These are phyloP conservation scores for Phaffia australis DNA, from an alignment of 768 basidiomycete species.

Conservation along the genomic window DNA sequence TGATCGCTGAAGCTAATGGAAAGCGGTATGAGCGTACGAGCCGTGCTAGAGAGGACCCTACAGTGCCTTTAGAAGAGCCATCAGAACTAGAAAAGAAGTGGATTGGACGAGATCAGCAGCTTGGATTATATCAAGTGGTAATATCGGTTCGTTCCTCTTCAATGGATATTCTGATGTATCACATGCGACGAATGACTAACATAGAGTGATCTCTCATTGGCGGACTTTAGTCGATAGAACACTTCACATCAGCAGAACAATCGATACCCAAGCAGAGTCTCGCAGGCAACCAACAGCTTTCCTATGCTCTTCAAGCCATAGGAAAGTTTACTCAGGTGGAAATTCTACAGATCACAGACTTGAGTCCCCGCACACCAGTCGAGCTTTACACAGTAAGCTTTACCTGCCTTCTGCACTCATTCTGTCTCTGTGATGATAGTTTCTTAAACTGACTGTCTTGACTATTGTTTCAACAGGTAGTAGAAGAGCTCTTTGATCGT, in stretches of 20 bases:
- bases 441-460: background rate
- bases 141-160: slow-evolving; percentile 6
- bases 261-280: slow-evolving; percentile 10
- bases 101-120: slow-evolving; percentile 3
- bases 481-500: slow-evolving; percentile 23
- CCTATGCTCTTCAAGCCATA: slow-evolving; percentile 11
- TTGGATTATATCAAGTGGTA: slow-evolving; percentile 8
- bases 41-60: slow-evolving; percentile 4
- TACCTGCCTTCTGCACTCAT: background rate
- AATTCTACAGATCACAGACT: slow-evolving; percentile 22
- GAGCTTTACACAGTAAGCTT: slow-evolving; percentile 21
- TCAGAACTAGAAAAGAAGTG: slow-evolving; percentile 7
- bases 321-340: slow-evolving; percentile 23
- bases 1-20: slow-evolving; percentile 4
- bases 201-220: background rate
- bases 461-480: slow-evolving; percentile 3
- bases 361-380: slow-evolving; percentile 17
- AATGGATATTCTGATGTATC: background rate
- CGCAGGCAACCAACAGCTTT: slow-evolving; percentile 14
- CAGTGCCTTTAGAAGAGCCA: slow-evolving; percentile 4
- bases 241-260: slow-evolving; percentile 11
- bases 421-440: background rate
- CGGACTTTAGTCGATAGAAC: slow-evolving; percentile 8
- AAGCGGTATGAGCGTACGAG: slow-evolving; percentile 1
- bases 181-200: background rate